These are phyloP conservation scores for Glycine tomentella DNA, from an alignment of 306 rosid genomes.

Conservation along the genomic window DNA sequence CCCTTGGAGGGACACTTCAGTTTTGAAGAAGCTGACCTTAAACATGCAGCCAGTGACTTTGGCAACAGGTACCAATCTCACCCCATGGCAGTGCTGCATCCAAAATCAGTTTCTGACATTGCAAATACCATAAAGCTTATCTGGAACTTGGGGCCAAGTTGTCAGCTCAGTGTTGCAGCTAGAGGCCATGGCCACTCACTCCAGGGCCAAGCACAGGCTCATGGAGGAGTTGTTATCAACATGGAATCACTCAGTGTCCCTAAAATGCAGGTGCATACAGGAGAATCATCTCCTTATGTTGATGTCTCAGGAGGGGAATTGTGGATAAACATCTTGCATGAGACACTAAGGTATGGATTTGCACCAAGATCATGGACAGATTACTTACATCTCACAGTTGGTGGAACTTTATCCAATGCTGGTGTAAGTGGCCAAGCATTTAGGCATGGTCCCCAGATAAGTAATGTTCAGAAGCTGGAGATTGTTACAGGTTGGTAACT, in stretches of 20 bases:
- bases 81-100: slow-evolving; percentile 84
- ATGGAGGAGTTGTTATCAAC: slow-evolving; percentile 81
- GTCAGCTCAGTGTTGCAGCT: slow-evolving; percentile 87
- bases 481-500: slow-evolving; percentile 88
- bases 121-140: slow-evolving; percentile 72
- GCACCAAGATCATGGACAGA: slow-evolving; percentile 99
- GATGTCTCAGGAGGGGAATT: slow-evolving; percentile 94
- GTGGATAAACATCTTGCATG: slow-evolving; percentile 92
- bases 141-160: slow-evolving; percentile 75
- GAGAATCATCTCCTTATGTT: slow-evolving; percentile 65
- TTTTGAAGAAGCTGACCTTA: slow-evolving; percentile 67
- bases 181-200: slow-evolving; percentile 99
- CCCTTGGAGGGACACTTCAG: slow-evolving; percentile 77
- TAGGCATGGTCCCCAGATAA: slow-evolving; percentile 97
- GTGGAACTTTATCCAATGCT: slow-evolving; percentile 96
- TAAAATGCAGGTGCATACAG: slow-evolving; percentile 63
- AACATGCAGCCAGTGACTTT: slow-evolving; percentile 79
- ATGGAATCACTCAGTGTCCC: slow-evolving; percentile 78
- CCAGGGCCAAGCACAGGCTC: slow-evolving; percentile 91
- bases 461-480: slow-evolving; percentile 93
- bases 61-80: slow-evolving; percentile 78
- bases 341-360: slow-evolving; percentile 78
- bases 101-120: slow-evolving; percentile 81
- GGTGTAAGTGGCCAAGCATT: slow-evolving; percentile 99
- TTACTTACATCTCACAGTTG: slow-evolving; percentile 91